Evolutionary conservation across 495 filamentous ascomycete species (phyloP).

Genomic region (Talaromyces thailandensis): DNA sequence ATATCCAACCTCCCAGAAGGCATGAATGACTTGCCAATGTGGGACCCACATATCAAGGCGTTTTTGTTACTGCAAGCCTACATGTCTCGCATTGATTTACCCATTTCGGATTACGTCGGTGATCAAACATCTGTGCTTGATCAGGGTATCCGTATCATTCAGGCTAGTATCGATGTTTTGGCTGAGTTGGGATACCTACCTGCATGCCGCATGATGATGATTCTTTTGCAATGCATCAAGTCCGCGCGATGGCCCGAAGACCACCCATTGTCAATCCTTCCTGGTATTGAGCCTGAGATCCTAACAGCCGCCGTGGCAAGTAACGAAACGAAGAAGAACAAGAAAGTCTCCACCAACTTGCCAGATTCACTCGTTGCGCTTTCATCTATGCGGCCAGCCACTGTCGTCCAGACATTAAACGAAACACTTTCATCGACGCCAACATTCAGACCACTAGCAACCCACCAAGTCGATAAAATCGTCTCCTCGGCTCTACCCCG

Average conservation of each 20-base stretch:
- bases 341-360: conserved; percentile 13
- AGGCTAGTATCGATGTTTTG: conserved; percentile 85
- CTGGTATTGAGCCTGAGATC: conserved; percentile 53
- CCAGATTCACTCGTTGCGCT: conserved; percentile 17
- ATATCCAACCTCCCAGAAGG: conserved; percentile 45
- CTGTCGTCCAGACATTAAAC: not conserved
- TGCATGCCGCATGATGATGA: conserved; percentile 69
- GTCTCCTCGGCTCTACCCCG: conserved; percentile 56
- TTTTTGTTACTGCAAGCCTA: conserved; percentile 92
- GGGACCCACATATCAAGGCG: conserved; percentile 97
- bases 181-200: conserved; percentile 79
- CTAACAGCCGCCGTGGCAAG: conserved; percentile 21
- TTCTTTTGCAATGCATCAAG: conserved; percentile 84
- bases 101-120: conserved; percentile 94
- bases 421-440: not conserved
- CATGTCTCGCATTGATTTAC: conserved; percentile 84
- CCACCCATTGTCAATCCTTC: conserved; percentile 67
- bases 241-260: conserved; percentile 87
- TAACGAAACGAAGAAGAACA: conserved; percentile 21
- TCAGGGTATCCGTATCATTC: conserved; percentile 90
- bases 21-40: conserved; percentile 76
- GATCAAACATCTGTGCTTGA: conserved; percentile 87
- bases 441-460: not conserved
- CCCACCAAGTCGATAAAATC: conserved; percentile 43
- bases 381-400: not conserved